Evolutionary conservation across 805 yeast genomes (phyloP).

Genomic region (Candida montana): DNA sequence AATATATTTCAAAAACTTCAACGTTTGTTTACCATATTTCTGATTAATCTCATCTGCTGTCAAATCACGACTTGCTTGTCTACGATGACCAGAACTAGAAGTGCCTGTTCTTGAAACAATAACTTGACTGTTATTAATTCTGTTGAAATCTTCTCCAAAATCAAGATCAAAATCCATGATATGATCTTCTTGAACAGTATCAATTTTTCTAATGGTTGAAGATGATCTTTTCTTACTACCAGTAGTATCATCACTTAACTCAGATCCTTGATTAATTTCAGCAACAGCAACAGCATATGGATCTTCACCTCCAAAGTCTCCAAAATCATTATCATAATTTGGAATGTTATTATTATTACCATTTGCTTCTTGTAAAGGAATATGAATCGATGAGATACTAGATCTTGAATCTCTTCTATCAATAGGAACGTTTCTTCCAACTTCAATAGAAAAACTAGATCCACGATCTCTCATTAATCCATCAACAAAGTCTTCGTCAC

Average conservation of each 20-base stretch:
- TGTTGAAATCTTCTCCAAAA: constrained; percentile 2
- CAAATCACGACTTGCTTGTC: neutral
- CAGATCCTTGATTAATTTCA: constrained; percentile 1
- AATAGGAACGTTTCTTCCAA: constrained; percentile 19
- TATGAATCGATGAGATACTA: constrained; percentile 17
- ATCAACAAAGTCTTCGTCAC: constrained; percentile 22
- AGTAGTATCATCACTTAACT: neutral
- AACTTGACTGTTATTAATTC: neutral
- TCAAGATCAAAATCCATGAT: constrained; percentile 11
- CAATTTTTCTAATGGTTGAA: constrained; percentile 13
- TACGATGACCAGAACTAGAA: constrained; percentile 2
- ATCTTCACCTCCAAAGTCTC: constrained; percentile 4
- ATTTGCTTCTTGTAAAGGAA: constrained; percentile 8
- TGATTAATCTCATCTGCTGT: constrained; percentile 3
- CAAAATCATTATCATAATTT: constrained; percentile 12
- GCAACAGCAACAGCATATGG: constrained; percentile 5
- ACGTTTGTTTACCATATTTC: constrained; percentile 13
- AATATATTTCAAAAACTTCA: constrained; percentile 19
- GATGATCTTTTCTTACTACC: constrained; percentile 15
- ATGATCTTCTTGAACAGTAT: constrained; percentile 14
- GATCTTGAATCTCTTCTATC: constrained; percentile 23
- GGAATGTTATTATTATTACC: neutral
- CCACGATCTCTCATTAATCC: constrained; percentile 21
- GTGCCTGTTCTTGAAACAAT: neutral
- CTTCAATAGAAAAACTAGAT: constrained; percentile 22